A percentile compares a stretch with the other conserved stretches of the same genome.
Evolutionary conservation across 1,139 yeast species (phyloP).

Genomic region (Yamadazyma atmosphaerica): DNA sequence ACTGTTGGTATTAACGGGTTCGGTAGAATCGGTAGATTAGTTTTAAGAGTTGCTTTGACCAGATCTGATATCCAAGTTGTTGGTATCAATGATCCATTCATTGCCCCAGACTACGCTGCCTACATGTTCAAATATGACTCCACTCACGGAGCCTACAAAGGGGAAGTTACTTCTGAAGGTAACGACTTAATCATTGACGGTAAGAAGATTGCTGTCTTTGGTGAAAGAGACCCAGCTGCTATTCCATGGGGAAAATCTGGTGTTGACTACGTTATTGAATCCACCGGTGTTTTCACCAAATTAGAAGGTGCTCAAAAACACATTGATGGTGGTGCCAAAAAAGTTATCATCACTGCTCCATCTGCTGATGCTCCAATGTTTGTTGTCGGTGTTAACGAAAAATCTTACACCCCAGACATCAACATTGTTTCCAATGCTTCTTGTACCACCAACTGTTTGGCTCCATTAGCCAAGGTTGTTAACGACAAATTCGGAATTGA

Average conservation of each 20-base stretch:
- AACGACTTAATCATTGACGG: constrained; percentile 65
- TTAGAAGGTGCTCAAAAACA: constrained; percentile 77
- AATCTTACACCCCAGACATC: constrained; percentile 68
- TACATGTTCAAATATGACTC: constrained; percentile 90
- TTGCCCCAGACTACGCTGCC: constrained; percentile 79
- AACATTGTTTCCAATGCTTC: constrained; percentile 81
- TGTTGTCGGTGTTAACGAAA: constrained; percentile 80
- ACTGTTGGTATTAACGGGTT: constrained; percentile 83
- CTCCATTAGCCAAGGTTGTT: constrained; percentile 83
- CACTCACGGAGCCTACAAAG: constrained; percentile 76
- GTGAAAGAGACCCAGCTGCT: constrained; percentile 74
- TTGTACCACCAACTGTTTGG: constrained; percentile 89
- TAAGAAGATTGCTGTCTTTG: constrained; percentile 64
- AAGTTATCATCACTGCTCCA: constrained; percentile 87
- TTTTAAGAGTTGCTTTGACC: constrained; percentile 71
- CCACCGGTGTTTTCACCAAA: constrained; percentile 88
- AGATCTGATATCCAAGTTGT: constrained; percentile 75
- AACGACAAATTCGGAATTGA: constrained; percentile 78
- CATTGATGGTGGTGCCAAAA: constrained; percentile 85
- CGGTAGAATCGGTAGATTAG: constrained; percentile 89
- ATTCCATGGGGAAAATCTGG: constrained; percentile 83
- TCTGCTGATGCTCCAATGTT: constrained; percentile 89
- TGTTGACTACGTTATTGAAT: constrained; percentile 80
- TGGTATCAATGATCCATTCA: constrained; percentile 84
- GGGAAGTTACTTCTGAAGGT: constrained; percentile 63